Percentiles rank a stretch among this genome's conserved stretches.
phyloP scores from a whole-genome alignment of 1,139 yeast genomes.

The Candida frijolesensis region DNA sequence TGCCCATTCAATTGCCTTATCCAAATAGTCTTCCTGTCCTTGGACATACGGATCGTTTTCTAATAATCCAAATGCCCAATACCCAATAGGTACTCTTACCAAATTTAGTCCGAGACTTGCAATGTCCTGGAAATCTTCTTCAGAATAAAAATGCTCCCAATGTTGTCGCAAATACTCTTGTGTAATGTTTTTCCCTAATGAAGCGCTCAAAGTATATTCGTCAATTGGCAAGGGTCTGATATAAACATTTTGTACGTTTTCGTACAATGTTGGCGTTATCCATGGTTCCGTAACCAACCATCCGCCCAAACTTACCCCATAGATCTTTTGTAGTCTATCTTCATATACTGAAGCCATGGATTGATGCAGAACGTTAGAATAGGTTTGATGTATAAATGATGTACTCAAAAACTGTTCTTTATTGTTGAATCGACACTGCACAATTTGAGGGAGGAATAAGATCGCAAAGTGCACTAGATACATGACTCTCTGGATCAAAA shows the following conservation, averaged over 20 bases:
- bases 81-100: conserved; percentile 29
- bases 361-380: conserved; percentile 2
- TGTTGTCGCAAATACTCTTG: conserved; percentile 19
- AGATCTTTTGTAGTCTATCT: conserved; percentile 12
- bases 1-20: conserved; percentile 27
- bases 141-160: conserved; percentile 24
- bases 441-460: conserved; percentile 4
- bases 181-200: conserved; percentile 18
- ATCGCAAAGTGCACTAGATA: not conserved
- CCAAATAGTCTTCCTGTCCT: conserved; percentile 28
- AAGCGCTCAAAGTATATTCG: conserved; percentile 21
- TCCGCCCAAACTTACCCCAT: conserved; percentile 30
- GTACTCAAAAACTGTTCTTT: conserved; percentile 1
- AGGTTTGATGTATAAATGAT: not conserved
- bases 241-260: conserved; percentile 13
- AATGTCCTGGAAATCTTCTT: conserved; percentile 22
- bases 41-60: conserved; percentile 24
- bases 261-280: conserved; percentile 28
- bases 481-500: not conserved
- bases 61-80: conserved; percentile 28
- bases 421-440: not conserved
- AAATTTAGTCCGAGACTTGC: conserved; percentile 22
- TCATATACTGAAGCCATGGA: conserved; percentile 7
- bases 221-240: conserved; percentile 22
- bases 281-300: conserved; percentile 34